Evolutionary conservation across 2,329 filamentous ascomycete genomes (phyloP).

Genomic region (Fusarium xylarioides): DNA sequence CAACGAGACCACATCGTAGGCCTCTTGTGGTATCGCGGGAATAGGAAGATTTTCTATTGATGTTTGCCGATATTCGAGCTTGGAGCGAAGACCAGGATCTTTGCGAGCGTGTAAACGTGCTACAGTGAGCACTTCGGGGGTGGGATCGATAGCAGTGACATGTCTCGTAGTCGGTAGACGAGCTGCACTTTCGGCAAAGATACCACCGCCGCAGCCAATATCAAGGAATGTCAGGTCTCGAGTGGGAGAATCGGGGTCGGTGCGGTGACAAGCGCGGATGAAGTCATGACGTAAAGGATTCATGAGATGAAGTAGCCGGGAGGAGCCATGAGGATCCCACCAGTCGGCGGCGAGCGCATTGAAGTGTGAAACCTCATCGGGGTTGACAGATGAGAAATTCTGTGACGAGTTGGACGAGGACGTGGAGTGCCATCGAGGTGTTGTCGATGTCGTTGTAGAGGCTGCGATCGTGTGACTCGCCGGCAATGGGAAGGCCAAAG

Average conservation of each 20-base stretch:
- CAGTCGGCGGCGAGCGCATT: conserved; percentile 90
- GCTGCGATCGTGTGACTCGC: conserved; percentile 3
- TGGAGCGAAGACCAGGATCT: conserved; percentile 73
- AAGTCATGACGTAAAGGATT: conserved; percentile 96
- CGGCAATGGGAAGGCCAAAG: conserved; percentile 7
- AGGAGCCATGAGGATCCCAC: conserved; percentile 97
- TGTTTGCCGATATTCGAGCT: conserved; percentile 77
- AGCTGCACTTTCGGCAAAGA: conserved; percentile 90
- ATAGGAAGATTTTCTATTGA: conserved; percentile 75
- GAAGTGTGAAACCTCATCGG: conserved; percentile 92
- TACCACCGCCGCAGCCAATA: conserved; percentile 94
- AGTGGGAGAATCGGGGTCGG: conserved; percentile 54
- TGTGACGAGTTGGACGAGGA: conserved; percentile 29
- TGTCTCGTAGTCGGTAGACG: conserved; percentile 68
- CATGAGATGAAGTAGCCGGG: conserved; percentile 94
- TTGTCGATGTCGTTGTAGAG: background rate
- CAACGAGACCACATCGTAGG: conserved; percentile 83
- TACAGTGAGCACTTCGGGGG: conserved; percentile 75
- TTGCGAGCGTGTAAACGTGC: conserved; percentile 78
- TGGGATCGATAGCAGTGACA: conserved; percentile 83
- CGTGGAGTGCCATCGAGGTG: conserved; percentile 35
- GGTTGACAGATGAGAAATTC: conserved; percentile 77
- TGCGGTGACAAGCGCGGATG: conserved; percentile 74
- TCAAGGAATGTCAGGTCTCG: conserved; percentile 77
- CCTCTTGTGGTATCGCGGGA: conserved; percentile 50